phyloP scores from a whole-genome alignment of 306 rosid species.

The Inga oerstediana region DNA sequence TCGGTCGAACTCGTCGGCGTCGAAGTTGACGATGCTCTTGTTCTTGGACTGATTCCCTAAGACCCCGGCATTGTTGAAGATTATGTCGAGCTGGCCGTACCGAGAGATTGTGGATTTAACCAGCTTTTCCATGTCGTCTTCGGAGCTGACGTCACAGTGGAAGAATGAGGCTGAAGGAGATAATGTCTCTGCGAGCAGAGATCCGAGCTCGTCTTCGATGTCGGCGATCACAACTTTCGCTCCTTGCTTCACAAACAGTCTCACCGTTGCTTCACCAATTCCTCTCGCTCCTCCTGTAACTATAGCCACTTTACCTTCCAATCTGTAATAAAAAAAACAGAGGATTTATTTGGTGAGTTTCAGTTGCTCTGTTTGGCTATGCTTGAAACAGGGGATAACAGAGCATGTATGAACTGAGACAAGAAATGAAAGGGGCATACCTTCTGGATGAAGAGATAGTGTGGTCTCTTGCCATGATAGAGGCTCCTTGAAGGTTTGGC shows the following conservation, averaged over 20 bases:
- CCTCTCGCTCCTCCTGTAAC: conserved; percentile 89
- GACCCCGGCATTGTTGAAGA: conserved; percentile 89
- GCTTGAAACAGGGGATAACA: neutral
- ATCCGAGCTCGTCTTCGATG: conserved; percentile 60
- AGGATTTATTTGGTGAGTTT: neutral
- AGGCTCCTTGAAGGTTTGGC: conserved; percentile 53
- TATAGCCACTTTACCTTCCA: conserved; percentile 87
- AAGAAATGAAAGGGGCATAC: conserved; percentile 41
- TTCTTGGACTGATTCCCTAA: conserved; percentile 68
- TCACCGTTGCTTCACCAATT: conserved; percentile 79
- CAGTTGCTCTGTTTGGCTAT: neutral
- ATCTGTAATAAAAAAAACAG: conserved; percentile 35
- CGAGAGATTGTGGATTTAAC: conserved; percentile 50
- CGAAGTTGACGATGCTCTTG: conserved; percentile 78
- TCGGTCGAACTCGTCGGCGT: conserved; percentile 62
- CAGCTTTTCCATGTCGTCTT: conserved; percentile 62
- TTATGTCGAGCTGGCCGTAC: conserved; percentile 71
- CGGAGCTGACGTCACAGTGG: conserved; percentile 75
- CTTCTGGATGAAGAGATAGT: conserved; percentile 50
- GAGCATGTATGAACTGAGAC: neutral
- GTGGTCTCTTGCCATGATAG: conserved; percentile 47
- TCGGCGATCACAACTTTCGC: conserved; percentile 85
- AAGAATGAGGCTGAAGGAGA: conserved; percentile 56
- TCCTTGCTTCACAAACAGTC: conserved; percentile 72
- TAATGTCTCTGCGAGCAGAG: conserved; percentile 53